Conservation (phyloP, 192 early-diverging fungal genomes). For the Rhizophagus clarus region DNA sequence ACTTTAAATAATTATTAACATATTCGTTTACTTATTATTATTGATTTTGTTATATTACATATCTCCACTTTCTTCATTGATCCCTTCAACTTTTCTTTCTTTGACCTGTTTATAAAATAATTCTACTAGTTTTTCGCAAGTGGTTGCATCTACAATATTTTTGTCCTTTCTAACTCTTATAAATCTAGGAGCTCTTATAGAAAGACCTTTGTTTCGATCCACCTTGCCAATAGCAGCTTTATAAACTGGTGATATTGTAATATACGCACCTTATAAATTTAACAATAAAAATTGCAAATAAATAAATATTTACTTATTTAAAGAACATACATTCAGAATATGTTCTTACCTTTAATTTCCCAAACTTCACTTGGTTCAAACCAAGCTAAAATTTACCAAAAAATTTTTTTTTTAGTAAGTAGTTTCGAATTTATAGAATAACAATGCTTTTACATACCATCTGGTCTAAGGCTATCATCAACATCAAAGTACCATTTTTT, state of each 20-base stretch:
- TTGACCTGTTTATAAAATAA: slow-evolving; percentile 34
- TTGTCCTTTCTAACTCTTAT: slow-evolving; percentile 89
- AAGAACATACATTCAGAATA: background rate
- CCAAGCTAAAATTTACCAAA: slow-evolving; percentile 61
- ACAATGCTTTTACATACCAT: slow-evolving; percentile 22
- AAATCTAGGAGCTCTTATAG: slow-evolving; percentile 86
- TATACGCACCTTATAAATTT: slow-evolving; percentile 57
- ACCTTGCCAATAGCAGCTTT: slow-evolving; percentile 73
- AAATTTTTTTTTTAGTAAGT: too few relatives aligned
- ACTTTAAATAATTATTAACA: too few relatives aligned
- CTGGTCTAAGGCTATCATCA: slow-evolving; percentile 26
- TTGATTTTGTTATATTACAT: background rate
- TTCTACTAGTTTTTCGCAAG: slow-evolving; percentile 61
- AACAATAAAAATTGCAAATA: background rate
- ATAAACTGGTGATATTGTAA: slow-evolving; percentile 86
- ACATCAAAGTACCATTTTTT: slow-evolving; percentile 33
- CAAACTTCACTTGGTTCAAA: slow-evolving; percentile 81
- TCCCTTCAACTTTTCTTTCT: slow-evolving; percentile 8
- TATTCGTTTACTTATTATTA: too few relatives aligned
- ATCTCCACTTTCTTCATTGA: background rate
- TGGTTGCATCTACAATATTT: slow-evolving; percentile 77
- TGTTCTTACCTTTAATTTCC: slow-evolving; percentile 76
- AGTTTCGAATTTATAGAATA: background rate
- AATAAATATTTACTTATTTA: background rate
- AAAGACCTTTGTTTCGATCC: slow-evolving; percentile 73